Percentiles rank a stretch among this genome's conserved stretches.
phyloP scores from a whole-genome alignment of 192 early-diverging fungal species.

The Coemansia sp. region DNA sequence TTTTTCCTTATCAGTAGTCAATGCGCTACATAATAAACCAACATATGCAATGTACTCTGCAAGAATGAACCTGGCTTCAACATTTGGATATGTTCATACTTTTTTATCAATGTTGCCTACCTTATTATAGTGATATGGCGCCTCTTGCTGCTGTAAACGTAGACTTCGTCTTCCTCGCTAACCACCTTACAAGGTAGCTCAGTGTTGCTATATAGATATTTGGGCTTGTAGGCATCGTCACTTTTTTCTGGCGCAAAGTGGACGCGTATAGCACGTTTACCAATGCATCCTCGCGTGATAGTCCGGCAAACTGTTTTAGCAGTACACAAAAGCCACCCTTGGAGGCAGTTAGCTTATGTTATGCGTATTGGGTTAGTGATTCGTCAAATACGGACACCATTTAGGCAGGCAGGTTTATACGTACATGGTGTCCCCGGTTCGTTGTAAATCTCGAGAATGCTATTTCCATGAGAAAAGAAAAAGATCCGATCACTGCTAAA shows the following conservation, averaged over 20 bases:
- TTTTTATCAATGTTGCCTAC: conserved; percentile 10
- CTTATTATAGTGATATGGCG: conserved; percentile 18
- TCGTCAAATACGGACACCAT: neutral
- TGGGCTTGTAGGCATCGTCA: neutral
- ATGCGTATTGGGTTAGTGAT: neutral
- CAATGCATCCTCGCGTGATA: conserved; percentile 27
- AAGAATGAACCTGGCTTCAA: neutral
- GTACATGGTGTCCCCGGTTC: conserved; percentile 24
- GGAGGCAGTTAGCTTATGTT: neutral
- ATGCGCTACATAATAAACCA: neutral
- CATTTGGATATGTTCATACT: neutral
- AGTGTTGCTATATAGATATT: neutral
- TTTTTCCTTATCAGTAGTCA: neutral
- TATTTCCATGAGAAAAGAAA: conserved; percentile 39
- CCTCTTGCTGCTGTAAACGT: neutral
- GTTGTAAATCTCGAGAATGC: conserved; percentile 27
- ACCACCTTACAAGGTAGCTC: conserved; percentile 2
- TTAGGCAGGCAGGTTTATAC: neutral
- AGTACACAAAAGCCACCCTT: neutral
- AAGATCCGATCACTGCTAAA: conserved; percentile 18
- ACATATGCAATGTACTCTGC: neutral
- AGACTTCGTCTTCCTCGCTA: neutral
- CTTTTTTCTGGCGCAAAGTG: conserved; percentile 26
- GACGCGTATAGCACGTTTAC: conserved; percentile 7
- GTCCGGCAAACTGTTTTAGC: conserved; percentile 10